Evolutionary conservation across 306 rosid species (phyloP).

Genomic region (Vigna reflexopilosa): DNA sequence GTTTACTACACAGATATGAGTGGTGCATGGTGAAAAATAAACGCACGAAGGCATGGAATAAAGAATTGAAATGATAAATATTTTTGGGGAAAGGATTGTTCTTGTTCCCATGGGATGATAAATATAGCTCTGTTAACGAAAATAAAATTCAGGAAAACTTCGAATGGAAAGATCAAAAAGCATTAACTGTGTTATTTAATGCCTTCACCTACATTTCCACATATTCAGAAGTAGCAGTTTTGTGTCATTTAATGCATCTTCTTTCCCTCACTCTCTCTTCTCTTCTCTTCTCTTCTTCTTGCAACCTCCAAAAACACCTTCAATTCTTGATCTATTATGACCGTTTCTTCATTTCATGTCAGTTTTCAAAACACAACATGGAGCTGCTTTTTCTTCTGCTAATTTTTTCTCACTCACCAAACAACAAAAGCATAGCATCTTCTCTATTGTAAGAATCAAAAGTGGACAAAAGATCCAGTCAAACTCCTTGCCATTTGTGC

Average conservation of each 20-base stretch:
- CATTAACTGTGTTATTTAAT: constrained; percentile 80
- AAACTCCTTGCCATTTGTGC: background rate
- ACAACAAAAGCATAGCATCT: background rate
- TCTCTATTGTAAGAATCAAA: background rate
- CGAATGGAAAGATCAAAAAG: constrained; percentile 66
- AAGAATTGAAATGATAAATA: constrained; percentile 16
- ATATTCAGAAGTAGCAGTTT: constrained; percentile 65
- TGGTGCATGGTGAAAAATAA: background rate
- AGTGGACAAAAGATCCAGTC: background rate
- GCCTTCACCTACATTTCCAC: constrained; percentile 65
- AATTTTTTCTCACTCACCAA: background rate
- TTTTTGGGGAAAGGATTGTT: background rate
- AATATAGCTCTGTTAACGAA: background rate
- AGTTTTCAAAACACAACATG: constrained; percentile 27
- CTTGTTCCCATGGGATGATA: constrained; percentile 16
- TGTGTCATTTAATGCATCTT: constrained; percentile 63
- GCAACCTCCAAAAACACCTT: constrained; percentile 22
- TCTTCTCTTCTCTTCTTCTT: constrained; percentile 40
- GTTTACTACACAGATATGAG: background rate
- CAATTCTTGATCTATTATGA: constrained; percentile 23
- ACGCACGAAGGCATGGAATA: background rate
- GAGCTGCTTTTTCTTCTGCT: constrained; percentile 33
- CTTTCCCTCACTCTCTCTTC: constrained; percentile 20
- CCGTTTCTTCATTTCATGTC: constrained; percentile 1
- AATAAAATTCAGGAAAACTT: constrained; percentile 38